These are phyloP conservation scores for Hypoxylon fragiforme DNA, from an alignment of 495 filamentous ascomycete species.

Conservation along the genomic window DNA sequence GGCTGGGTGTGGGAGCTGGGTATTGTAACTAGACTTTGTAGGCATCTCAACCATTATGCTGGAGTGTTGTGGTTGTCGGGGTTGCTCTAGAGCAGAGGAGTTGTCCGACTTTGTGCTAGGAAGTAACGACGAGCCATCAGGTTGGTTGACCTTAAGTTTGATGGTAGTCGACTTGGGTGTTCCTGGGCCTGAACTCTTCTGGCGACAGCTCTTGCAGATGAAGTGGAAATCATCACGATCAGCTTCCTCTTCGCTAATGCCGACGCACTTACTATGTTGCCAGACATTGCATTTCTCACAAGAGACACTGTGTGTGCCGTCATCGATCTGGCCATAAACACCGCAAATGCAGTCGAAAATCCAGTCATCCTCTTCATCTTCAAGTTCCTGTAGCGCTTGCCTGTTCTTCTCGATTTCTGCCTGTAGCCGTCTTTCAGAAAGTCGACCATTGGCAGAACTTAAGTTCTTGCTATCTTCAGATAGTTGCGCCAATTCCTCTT, in stretches of 20 bases:
- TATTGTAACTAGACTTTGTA: conserved; percentile 2
- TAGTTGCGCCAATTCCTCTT: conserved; percentile 78
- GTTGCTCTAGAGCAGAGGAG: conserved; percentile 14
- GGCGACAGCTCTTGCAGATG: conserved; percentile 77
- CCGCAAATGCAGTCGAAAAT: conserved; percentile 94
- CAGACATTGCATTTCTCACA: conserved; percentile 95
- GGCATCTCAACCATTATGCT: conserved; percentile 23
- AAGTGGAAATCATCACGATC: conserved; percentile 89
- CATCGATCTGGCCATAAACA: conserved; percentile 86
- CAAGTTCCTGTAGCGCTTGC: conserved; percentile 71
- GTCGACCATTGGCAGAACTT: conserved; percentile 62
- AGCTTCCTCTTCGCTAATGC: conserved; percentile 73
- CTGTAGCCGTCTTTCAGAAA: conserved; percentile 78
- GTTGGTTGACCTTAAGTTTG: conserved; percentile 74
- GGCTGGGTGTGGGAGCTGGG: conserved; percentile 13
- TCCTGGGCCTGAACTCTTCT: conserved; percentile 57
- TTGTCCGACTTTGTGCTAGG: conserved; percentile 16
- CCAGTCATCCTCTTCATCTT: conserved; percentile 81
- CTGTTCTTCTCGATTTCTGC: conserved; percentile 76
- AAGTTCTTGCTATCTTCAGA: conserved; percentile 74
- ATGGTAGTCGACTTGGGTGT: conserved; percentile 53
- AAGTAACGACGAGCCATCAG: conserved; percentile 52
- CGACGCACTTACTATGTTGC: conserved; percentile 93
- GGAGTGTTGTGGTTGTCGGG: conserved; percentile 8
- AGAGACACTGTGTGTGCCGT: conserved; percentile 90